phyloP scores from a whole-genome alignment of 805 yeast genomes.

The Suhomyces sp. region DNA sequence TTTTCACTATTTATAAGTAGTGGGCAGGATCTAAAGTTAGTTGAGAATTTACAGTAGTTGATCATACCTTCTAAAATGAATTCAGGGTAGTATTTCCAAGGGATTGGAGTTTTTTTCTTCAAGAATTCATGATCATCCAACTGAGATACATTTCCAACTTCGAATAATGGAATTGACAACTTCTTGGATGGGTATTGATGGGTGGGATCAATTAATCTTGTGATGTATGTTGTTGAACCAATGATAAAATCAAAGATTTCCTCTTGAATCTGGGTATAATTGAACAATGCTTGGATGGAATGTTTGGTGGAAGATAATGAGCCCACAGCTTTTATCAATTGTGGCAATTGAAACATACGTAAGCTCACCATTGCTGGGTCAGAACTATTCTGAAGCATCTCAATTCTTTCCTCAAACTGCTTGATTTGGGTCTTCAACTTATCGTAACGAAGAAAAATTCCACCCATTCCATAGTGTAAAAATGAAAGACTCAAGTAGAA shows the following conservation, averaged over 20 bases:
- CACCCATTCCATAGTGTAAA: slow-evolving; percentile 87
- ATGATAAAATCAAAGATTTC: slow-evolving; percentile 74
- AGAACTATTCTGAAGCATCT: slow-evolving; percentile 38
- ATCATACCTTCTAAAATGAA: slow-evolving; percentile 78
- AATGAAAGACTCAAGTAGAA: slow-evolving; percentile 77
- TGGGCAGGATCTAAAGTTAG: slow-evolving; percentile 55
- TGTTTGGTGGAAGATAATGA: slow-evolving; percentile 44
- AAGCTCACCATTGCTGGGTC: slow-evolving; percentile 23
- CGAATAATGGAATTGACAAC: slow-evolving; percentile 51
- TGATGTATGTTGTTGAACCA: slow-evolving; percentile 71
- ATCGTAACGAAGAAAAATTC: slow-evolving; percentile 55
- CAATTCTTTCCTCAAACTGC: slow-evolving; percentile 48
- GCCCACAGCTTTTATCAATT: slow-evolving; percentile 37
- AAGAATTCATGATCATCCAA: slow-evolving; percentile 73
- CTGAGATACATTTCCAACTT: slow-evolving; percentile 59
- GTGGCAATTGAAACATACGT: slow-evolving; percentile 44
- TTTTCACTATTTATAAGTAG: slow-evolving; percentile 51
- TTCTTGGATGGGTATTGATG: slow-evolving; percentile 58
- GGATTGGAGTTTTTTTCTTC: slow-evolving; percentile 62
- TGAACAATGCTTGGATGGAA: slow-evolving; percentile 62
- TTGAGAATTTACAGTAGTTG: slow-evolving; percentile 62
- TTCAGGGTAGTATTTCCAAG: slow-evolving; percentile 85
- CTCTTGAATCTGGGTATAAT: slow-evolving; percentile 53
- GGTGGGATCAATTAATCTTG: slow-evolving; percentile 68
- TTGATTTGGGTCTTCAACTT: slow-evolving; percentile 49